Conservation (phyloP, 495 filamentous ascomycete genomes). For the Sphaerosporella brunnea region DNA sequence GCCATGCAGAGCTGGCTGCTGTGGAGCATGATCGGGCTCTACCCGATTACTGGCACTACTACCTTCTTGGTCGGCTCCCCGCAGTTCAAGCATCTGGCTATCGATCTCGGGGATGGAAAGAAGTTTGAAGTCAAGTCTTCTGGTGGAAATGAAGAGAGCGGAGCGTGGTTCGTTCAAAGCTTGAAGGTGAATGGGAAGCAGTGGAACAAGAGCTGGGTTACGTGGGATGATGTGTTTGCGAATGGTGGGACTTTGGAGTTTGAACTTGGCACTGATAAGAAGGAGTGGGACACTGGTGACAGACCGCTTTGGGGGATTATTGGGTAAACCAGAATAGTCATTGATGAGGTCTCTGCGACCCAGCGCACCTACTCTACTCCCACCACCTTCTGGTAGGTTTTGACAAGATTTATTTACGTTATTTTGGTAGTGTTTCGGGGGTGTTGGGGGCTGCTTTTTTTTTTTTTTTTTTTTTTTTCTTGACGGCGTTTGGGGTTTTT, state of each 20-base stretch:
- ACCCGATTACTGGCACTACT: slow-evolving; percentile 46
- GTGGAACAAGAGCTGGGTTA: slow-evolving; percentile 44
- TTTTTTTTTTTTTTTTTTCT: too few relatives aligned
- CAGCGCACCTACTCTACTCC: too few relatives aligned
- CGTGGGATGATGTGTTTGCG: slow-evolving; percentile 45
- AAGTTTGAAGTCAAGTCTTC: slow-evolving; percentile 38
- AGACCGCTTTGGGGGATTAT: slow-evolving; percentile 30
- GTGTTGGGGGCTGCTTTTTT: too few relatives aligned
- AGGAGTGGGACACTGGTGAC: slow-evolving; percentile 39
- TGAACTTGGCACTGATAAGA: slow-evolving; percentile 37
- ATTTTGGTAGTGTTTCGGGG: too few relatives aligned
- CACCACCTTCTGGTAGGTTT: too few relatives aligned
- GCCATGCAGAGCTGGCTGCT: slow-evolving; percentile 54
- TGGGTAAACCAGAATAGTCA: too few relatives aligned
- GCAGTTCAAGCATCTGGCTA: slow-evolving; percentile 42
- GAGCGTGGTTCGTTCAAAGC: slow-evolving; percentile 38
- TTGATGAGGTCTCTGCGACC: too few relatives aligned
- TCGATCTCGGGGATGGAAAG: slow-evolving; percentile 38
- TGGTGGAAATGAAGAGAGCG: slow-evolving; percentile 29
- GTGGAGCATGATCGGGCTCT: slow-evolving; percentile 55
- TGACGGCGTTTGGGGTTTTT: too few relatives aligned
- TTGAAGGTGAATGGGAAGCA: slow-evolving; percentile 33
- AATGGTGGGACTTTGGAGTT: slow-evolving; percentile 47
- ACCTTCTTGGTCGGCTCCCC: slow-evolving; percentile 47
- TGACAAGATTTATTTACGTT: too few relatives aligned